Base-by-base conservation (phyloP, 768 basidiomycete genomes). In the Gyrodon lividus region DNA sequence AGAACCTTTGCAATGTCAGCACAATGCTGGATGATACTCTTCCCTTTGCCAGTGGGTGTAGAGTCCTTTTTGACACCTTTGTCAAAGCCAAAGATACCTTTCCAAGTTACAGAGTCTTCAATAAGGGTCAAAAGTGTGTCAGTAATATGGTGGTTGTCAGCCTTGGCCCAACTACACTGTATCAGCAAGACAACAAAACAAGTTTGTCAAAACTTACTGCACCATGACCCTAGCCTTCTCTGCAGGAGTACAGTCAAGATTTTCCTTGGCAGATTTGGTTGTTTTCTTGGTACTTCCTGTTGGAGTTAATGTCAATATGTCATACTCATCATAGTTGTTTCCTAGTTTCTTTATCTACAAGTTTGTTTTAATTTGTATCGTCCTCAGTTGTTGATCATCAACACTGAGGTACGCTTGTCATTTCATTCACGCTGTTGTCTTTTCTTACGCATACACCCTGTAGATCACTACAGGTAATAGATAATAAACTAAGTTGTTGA, bases 51-150 rank as follows among this genome's bases (percentile, higher is more conserved):
- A 2, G 56, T 56, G 8, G 38, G 26, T 22, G 46, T 45, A 14
- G 35, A 14, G 44, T 19, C n/a, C 37, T 35, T 35, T 35, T 35
- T 14, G 16, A 35, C 51, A 7, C 51, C 57, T 52, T 56, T 58
- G 8, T 52, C 48, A 26, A 63, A 61, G n/a, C 62, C 62, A 38
- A 63, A 59, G 22, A 51, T 46, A 23, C 53, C 59, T 31, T 45
- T 35, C 50, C 52, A 63, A 4, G 31, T 34, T 4, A 47, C 30
- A 16, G 44, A 59, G 7, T 50, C 50, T 42, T 63, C 58, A 28
- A 61, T 56, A 33, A 61, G 39, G 16, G 55, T 59, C 23, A 63
- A 52, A 7, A 61, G 51, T n/a, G 12, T 30, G 43, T 60, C 61
- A 8, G 60, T 60, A 20, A 58, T 37, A 14, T 33, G 33, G 40